phyloP scores from a whole-genome alignment of 1,139 yeast genomes.

The Debaryomyces sp. region DNA sequence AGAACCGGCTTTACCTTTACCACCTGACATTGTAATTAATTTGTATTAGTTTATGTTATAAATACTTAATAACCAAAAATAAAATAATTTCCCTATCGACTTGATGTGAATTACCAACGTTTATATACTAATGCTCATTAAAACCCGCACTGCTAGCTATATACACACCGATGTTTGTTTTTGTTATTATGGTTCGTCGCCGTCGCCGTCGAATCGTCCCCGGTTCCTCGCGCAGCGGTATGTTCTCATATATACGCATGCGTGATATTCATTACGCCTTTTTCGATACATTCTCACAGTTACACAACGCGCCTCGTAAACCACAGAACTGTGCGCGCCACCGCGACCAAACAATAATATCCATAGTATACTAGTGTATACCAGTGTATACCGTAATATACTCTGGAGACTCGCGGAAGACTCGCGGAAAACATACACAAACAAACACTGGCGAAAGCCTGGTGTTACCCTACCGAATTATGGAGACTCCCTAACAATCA shows the following conservation, averaged over 20 bases:
- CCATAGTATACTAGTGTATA: background rate
- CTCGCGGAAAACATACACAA: conserved; percentile 2
- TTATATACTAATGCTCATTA: conserved; percentile 7
- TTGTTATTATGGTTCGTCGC: background rate
- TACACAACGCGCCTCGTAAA: background rate
- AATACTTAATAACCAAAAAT: conserved; percentile 3
- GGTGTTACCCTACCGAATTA: conserved; percentile 6
- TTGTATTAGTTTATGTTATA: conserved; percentile 15
- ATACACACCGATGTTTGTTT: conserved; percentile 9
- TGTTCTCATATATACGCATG: background rate
- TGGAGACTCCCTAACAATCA: background rate
- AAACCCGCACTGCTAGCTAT: background rate
- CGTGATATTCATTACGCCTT: conserved; percentile 6
- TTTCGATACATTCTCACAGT: background rate
- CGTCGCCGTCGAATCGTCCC: background rate
- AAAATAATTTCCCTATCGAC: background rate
- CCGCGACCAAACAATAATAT: background rate
- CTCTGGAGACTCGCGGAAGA: conserved; percentile 1
- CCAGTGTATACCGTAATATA: background rate
- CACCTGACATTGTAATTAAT: conserved; percentile 47
- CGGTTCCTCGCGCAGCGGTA: background rate
- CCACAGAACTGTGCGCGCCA: background rate
- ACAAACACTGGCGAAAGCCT: conserved; percentile 2
- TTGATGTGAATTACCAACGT: conserved; percentile 8
- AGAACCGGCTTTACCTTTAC: conserved; percentile 57